These are phyloP conservation scores for Silene uniflora DNA, from an alignment of 148 eudicot species.

Conservation along the genomic window DNA sequence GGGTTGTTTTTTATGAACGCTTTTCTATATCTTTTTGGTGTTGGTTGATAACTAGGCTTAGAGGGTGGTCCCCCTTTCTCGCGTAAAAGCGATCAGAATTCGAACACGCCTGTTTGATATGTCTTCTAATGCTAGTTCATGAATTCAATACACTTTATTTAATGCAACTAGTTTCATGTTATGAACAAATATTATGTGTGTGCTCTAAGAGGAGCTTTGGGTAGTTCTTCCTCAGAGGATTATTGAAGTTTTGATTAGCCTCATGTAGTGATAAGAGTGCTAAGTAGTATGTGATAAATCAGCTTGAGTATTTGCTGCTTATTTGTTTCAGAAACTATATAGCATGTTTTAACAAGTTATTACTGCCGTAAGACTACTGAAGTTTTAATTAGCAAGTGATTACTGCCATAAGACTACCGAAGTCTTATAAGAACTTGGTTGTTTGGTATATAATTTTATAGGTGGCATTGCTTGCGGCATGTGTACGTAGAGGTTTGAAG, in stretches of 20 bases:
- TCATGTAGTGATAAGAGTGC: not conserved
- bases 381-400: not conserved
- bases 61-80: no score
- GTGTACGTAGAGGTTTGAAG: constrained; percentile 87
- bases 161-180: not conserved
- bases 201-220: not conserved
- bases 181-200: constrained; percentile 5
- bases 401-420: not conserved
- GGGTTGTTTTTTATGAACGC: no score
- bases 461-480: constrained; percentile 98
- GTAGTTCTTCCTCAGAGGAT: not conserved
- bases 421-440: not conserved
- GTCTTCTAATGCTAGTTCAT: not conserved
- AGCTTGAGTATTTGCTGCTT: not conserved
- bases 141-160: not conserved
- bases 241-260: not conserved
- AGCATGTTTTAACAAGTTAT: constrained; percentile 5
- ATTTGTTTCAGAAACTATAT: not conserved
- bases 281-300: not conserved
- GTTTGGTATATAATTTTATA: constrained; percentile 25
- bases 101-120: not conserved
- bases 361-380: not conserved
- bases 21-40: no score
- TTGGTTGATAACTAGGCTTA: no score
- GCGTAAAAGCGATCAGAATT: no score